These are phyloP conservation scores for Fusarium sp. DNA, from an alignment of 2,329 filamentous ascomycete species.

Conservation along the genomic window DNA sequence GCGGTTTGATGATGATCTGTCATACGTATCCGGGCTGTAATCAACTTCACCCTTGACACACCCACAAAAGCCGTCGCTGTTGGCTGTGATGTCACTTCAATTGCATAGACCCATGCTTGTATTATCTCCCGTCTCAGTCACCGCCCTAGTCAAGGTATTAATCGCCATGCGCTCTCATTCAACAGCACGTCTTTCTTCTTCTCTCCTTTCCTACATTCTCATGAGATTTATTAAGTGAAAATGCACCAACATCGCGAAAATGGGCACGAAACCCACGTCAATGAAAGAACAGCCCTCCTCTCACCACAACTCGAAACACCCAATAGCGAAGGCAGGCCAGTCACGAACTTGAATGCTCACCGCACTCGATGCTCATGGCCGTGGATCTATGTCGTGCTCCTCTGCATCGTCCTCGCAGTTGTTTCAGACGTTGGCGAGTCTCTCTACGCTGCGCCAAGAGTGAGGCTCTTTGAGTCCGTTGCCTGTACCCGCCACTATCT, in stretches of 20 bases:
- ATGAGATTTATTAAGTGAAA: neutral
- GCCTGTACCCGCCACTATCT: constrained; percentile 2
- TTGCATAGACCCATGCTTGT: neutral
- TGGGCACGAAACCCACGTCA: neutral
- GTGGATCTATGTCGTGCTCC: neutral
- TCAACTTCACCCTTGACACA: neutral
- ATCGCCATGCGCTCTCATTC: neutral
- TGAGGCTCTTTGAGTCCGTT: neutral
- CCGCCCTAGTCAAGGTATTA: neutral
- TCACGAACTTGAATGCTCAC: neutral
- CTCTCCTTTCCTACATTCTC: neutral
- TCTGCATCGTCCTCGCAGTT: neutral
- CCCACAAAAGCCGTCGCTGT: neutral
- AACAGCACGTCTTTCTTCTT: neutral
- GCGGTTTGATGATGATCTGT: neutral
- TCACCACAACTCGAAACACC: neutral
- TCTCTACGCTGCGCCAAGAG: constrained; percentile 2
- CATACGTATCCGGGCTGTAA: neutral
- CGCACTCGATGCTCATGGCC: constrained; percentile 1
- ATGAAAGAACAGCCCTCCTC: neutral
- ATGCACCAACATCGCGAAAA: neutral
- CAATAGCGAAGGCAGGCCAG: neutral
- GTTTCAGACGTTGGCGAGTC: neutral
- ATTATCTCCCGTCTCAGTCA: neutral
- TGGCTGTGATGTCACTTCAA: constrained; percentile 1